Base-by-base conservation (phyloP, 768 basidiomycete genomes). In the Saitozyma sp. region DNA sequence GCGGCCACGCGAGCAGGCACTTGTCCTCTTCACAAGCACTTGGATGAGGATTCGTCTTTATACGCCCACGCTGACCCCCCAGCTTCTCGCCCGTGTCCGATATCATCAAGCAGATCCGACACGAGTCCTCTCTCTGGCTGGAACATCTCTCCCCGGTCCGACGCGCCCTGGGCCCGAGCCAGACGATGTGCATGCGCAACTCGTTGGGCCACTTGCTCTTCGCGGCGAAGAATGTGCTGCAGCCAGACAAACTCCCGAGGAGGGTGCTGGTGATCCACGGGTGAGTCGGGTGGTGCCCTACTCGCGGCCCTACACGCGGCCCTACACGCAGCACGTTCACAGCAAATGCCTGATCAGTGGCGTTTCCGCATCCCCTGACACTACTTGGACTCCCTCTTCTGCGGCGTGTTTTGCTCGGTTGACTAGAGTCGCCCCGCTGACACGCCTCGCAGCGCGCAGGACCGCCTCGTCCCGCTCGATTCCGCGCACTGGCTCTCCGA, bases 131-230 rank as follows among this genome's bases (percentile, higher is more conserved):
- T 49, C 39, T 16, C 20, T 68, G 63, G 16, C 56, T 70, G 4
- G 72, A 74, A 42, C 67, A 74, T 40, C 45, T 65, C 29, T 63
- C 63, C 0, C 70, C 73, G 1, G 41, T 72, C 2, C 62, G 68
- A 0, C 61, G 73, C 4, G 64, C 61, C 2, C 50, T 68, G n/a
- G 65, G 65, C 37, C 62, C 62, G 2, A 55, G 40, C 41, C 65
- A 67, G 50, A 63, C 51, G n/a, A 54, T n/a, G 14, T 67, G 65
- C 43, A 67, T 67, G 66, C 48, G 37, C 16, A 38, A 67, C 41
- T 67, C 66, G 16, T 38, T 62, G 3, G 63, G 58, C 7, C 66
- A 67, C 42, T 40, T 67, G 7, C 55, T 67, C 8, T 67, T 67
- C 41, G 66, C 66, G 14, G 57, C 58, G 10, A 67, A 64, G 54